phyloP scores from a whole-genome alignment of 345 rosid species.

The Bruguiera gymnorhiza region DNA sequence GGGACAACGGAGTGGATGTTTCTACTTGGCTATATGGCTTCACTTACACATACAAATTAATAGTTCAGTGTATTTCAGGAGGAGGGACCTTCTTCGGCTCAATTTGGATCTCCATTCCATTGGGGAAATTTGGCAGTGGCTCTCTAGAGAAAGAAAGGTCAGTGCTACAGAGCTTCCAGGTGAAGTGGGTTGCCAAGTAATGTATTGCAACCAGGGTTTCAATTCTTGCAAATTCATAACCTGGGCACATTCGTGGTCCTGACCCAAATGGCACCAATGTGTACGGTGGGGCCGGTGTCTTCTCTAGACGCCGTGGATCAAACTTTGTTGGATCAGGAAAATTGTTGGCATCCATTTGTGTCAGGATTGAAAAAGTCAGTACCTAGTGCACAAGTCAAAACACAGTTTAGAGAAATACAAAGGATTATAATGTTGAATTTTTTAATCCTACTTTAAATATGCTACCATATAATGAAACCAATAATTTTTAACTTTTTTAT shows the following conservation, averaged over 20 bases:
- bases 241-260: slow-evolving; percentile 31
- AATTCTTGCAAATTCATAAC: slow-evolving; percentile 32
- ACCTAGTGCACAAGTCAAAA: slow-evolving; percentile 18
- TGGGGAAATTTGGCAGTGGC: too few species aligned
- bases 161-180: slow-evolving; percentile 18
- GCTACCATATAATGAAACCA: too few species aligned
- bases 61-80: too few species aligned
- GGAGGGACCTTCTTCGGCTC: too few species aligned
- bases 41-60: slow-evolving; percentile 3
- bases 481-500: too few species aligned
- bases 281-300: slow-evolving; percentile 24
- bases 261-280: slow-evolving; percentile 26
- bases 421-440: too few species aligned
- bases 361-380: slow-evolving; percentile 23
- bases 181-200: slow-evolving; percentile 24
- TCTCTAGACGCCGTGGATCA: slow-evolving; percentile 32
- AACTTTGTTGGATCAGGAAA: slow-evolving; percentile 32
- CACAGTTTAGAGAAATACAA: too few species aligned
- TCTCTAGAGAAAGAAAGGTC: background rate
- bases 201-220: slow-evolving; percentile 27
- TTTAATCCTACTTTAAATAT: too few species aligned
- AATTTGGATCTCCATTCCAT: too few species aligned
- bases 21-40: slow-evolving; percentile 19
- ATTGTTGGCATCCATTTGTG: slow-evolving; percentile 31
- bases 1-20: too few species aligned